Evolutionary conservation across 2,329 filamentous ascomycete genomes (phyloP).

Genomic region (Arachnomyces sp.): DNA sequence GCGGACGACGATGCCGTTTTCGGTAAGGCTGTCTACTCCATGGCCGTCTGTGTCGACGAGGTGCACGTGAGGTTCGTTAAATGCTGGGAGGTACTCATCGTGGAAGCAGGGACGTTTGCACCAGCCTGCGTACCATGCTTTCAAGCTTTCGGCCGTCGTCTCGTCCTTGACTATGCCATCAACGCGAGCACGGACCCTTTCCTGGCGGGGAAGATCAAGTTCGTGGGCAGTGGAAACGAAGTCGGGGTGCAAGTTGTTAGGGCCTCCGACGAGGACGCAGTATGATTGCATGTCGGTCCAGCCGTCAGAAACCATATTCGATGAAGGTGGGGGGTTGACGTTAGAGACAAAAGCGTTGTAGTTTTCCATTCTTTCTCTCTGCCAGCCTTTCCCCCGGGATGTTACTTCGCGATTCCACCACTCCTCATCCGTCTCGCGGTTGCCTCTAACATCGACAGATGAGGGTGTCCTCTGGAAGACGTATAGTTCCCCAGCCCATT

Average conservation of each 20-base stretch:
- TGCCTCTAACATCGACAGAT: constrained; percentile 26
- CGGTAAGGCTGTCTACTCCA: constrained; percentile 43
- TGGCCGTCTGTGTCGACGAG: constrained; percentile 54
- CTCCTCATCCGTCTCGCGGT: constrained; percentile 17
- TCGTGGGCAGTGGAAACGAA: constrained; percentile 17
- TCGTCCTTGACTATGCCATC: constrained; percentile 48
- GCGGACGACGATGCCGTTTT: constrained; percentile 39
- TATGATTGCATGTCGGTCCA: constrained; percentile 25
- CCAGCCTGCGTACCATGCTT: constrained; percentile 54
- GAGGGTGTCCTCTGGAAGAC: constrained; percentile 40
- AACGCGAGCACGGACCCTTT: constrained; percentile 41
- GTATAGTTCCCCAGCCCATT: constrained; percentile 29
- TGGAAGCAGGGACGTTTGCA: constrained; percentile 60
- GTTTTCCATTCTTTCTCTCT: constrained; percentile 20
- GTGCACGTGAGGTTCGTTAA: constrained; percentile 53
- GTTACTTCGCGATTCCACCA: constrained; percentile 7
- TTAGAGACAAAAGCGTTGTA: constrained; percentile 19
- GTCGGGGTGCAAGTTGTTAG: constrained; percentile 14
- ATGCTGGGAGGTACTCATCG: constrained; percentile 46
- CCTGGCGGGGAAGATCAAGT: constrained; percentile 37
- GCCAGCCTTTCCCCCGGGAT: constrained; percentile 19
- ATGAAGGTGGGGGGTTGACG: constrained; percentile 1
- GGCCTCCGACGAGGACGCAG: constrained; percentile 30
- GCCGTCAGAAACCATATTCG: constrained; percentile 21
- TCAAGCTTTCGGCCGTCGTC: constrained; percentile 45